Conservation (phyloP, 2,329 filamentous ascomycete genomes). For the Sphaerulina populicola region DNA sequence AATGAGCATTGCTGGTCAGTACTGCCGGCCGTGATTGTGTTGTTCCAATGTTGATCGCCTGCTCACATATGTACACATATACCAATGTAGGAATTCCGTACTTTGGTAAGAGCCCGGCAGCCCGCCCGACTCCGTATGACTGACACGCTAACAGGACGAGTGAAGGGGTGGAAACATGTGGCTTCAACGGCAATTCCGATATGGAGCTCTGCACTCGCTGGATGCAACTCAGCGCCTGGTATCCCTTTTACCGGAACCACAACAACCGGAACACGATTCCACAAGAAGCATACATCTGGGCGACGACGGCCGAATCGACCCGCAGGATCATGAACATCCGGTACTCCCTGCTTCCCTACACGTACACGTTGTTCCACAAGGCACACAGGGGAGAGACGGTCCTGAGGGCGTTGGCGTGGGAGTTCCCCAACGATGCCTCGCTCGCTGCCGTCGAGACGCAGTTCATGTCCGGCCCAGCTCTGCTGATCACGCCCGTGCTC, state of each 20-base stretch:
- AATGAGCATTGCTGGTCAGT: slow-evolving; percentile 21
- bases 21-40: neutral
- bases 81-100: slow-evolving; percentile 23
- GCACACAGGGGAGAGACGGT: slow-evolving; percentile 60
- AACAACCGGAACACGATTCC: slow-evolving; percentile 50
- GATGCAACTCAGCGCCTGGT: slow-evolving; percentile 52
- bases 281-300: slow-evolving; percentile 63
- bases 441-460: slow-evolving; percentile 58
- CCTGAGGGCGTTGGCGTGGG: slow-evolving; percentile 63
- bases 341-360: slow-evolving; percentile 60
- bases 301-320: slow-evolving; percentile 53
- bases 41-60: neutral
- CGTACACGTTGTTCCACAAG: slow-evolving; percentile 62
- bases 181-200: slow-evolving; percentile 26
- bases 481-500: slow-evolving; percentile 60
- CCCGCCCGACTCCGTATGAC: too few relatives aligned
- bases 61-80: neutral
- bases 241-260: slow-evolving; percentile 70
- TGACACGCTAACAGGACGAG: too few relatives aligned
- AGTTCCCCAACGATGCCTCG: slow-evolving; percentile 60
- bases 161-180: slow-evolving; percentile 25
- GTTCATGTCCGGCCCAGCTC: slow-evolving; percentile 57
- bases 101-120: slow-evolving; percentile 12
- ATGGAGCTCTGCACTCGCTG: slow-evolving; percentile 27
- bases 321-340: slow-evolving; percentile 58